Evolutionary conservation across 2,329 filamentous ascomycete genomes (phyloP).

Genomic region (Neopestalotiopsis clavispora): DNA sequence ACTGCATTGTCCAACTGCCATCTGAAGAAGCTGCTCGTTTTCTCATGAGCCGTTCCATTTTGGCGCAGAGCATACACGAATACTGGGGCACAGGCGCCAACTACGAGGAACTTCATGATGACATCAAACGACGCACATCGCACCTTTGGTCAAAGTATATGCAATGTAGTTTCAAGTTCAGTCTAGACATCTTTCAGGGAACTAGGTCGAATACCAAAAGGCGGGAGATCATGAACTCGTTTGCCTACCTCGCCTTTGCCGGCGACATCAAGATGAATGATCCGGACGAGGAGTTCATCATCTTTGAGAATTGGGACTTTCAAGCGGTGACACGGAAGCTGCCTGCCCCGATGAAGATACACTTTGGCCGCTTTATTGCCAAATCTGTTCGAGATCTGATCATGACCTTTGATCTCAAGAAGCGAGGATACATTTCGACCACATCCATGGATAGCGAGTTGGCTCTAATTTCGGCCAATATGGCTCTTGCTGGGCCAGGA

Average conservation of each 20-base stretch:
- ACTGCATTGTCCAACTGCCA: constrained; percentile 76
- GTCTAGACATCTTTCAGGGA: constrained; percentile 80
- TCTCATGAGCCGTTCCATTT: constrained; percentile 77
- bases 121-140: constrained; percentile 62
- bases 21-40: constrained; percentile 67
- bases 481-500: constrained; percentile 80
- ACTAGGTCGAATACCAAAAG: constrained; percentile 69
- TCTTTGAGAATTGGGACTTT: constrained; percentile 82
- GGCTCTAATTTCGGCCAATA: constrained; percentile 88
- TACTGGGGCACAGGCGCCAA: constrained; percentile 79
- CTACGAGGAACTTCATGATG: constrained; percentile 71
- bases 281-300: constrained; percentile 75
- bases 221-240: constrained; percentile 79
- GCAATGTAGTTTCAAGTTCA: constrained; percentile 78
- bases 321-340: constrained; percentile 53
- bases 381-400: constrained; percentile 70
- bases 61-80: constrained; percentile 84
- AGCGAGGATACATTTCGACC: constrained; percentile 89
- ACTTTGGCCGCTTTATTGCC: constrained; percentile 75
- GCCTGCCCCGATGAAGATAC: constrained; percentile 63
- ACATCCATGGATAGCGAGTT: constrained; percentile 98
- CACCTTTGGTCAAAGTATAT: constrained; percentile 72
- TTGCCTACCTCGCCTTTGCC: constrained; percentile 76
- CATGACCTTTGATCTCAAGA: constrained; percentile 86
- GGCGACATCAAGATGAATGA: constrained; percentile 79